Evolutionary conservation across 2,329 filamentous ascomycete species (phyloP).

Genomic region (Colletotrichum chrysophilum): DNA sequence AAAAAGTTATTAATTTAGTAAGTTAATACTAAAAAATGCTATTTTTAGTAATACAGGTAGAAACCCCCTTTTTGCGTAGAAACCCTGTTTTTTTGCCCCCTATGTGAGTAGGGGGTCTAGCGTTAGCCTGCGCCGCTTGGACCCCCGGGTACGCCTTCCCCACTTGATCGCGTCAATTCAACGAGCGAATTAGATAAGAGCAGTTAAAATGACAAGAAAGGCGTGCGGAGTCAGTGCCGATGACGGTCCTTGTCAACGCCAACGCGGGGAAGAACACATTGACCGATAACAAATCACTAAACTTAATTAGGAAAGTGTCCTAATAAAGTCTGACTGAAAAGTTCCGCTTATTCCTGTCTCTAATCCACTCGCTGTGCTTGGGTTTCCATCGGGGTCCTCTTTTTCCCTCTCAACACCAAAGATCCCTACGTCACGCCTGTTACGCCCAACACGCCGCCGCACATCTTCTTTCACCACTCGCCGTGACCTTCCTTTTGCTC

Average conservation of each 20-base stretch:
- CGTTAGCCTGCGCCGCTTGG: too few species aligned
- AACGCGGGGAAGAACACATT: neutral
- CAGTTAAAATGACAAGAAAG: neutral
- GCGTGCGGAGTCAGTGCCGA: neutral
- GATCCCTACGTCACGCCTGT: neutral
- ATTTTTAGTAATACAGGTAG: too few species aligned
- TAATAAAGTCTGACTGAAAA: neutral
- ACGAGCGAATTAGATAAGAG: neutral
- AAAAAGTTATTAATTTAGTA: too few species aligned
- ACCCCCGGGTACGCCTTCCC: neutral
- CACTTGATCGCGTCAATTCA: neutral
- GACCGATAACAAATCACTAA: neutral
- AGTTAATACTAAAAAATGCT: too few species aligned
- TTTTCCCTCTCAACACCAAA: neutral
- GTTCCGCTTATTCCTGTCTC: neutral
- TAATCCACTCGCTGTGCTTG: neutral
- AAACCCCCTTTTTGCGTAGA: too few species aligned
- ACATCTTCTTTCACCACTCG: neutral
- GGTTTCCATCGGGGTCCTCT: neutral
- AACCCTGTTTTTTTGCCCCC: too few species aligned
- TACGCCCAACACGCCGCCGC: constrained; percentile 10
- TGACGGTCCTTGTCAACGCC: neutral
- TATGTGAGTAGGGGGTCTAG: too few species aligned
- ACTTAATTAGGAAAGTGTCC: neutral
- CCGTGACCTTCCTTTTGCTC: neutral